A percentile compares a stretch with the other conserved stretches of the same genome.
phyloP scores from a whole-genome alignment of 2,329 filamentous ascomycete species.

The Hypocreales sp. region DNA sequence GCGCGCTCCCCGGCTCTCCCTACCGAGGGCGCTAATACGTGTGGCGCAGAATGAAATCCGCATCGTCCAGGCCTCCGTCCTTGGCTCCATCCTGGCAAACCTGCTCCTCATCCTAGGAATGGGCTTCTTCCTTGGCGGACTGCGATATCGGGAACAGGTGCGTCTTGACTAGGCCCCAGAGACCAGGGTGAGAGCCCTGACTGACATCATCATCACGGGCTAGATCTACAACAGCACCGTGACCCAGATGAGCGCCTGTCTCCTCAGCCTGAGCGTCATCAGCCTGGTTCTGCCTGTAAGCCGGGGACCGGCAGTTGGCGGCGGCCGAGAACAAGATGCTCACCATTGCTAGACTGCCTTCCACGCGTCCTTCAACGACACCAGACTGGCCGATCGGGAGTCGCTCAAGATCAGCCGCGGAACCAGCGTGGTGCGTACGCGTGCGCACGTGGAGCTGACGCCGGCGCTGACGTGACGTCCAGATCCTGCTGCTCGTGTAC shows the following conservation, averaged over 20 bases:
- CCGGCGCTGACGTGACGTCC: not conserved
- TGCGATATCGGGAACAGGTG: slow-evolving; percentile 69
- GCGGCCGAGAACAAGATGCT: not conserved
- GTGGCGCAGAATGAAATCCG: slow-evolving; percentile 54
- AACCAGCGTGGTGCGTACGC: slow-evolving; percentile 69
- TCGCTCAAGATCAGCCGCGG: slow-evolving; percentile 79
- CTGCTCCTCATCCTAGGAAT: slow-evolving; percentile 81
- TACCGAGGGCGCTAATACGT: too few species aligned
- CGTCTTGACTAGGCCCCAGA: too few species aligned
- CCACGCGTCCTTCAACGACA: slow-evolving; percentile 66
- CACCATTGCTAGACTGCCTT: slow-evolving; percentile 62
- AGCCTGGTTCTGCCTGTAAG: slow-evolving; percentile 69
- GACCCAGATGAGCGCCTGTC: slow-evolving; percentile 89
- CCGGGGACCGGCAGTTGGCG: slow-evolving; percentile 1
- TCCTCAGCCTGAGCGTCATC: slow-evolving; percentile 80
- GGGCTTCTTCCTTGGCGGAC: slow-evolving; percentile 74
- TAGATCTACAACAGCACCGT: slow-evolving; percentile 89
- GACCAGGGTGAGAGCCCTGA: too few species aligned
- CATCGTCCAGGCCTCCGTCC: slow-evolving; percentile 78
- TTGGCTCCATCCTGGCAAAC: slow-evolving; percentile 83
- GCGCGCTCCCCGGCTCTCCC: too few species aligned
- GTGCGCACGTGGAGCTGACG: not conserved
- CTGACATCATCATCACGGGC: slow-evolving; percentile 1
- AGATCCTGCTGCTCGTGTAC: slow-evolving; percentile 70
- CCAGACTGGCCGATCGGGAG: slow-evolving; percentile 44